Conservation (phyloP, 2,329 filamentous ascomycete genomes). For the Setomelanomma holmii region DNA sequence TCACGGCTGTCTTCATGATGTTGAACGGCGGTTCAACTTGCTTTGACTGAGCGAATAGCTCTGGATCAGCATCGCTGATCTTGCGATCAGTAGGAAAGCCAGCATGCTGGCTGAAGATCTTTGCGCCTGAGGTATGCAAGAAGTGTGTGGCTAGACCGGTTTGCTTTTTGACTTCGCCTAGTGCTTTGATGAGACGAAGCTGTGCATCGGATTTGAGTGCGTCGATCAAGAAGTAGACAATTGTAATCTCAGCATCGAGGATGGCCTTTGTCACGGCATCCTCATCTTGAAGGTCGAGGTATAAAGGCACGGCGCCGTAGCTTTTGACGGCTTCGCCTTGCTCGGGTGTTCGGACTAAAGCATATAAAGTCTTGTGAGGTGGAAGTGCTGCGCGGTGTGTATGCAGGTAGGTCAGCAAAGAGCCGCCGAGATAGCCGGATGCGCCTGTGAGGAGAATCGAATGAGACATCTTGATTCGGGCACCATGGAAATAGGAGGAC, state of each 20-base stretch:
- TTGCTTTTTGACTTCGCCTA: conserved; percentile 53
- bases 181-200: conserved; percentile 52
- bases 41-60: conserved; percentile 56
- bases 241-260: conserved; percentile 53
- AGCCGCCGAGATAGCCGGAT: conserved; percentile 63
- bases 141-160: conserved; percentile 57
- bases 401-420: conserved; percentile 53
- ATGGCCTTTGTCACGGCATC: conserved; percentile 47
- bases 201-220: conserved; percentile 44
- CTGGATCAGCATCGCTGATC: conserved; percentile 54
- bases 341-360: conserved; percentile 55
- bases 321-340: conserved; percentile 56
- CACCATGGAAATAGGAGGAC: no score
- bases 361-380: conserved; percentile 54
- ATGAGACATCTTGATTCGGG: conserved; percentile 32
- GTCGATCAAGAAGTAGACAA: conserved; percentile 60
- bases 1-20: conserved; percentile 42
- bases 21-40: conserved; percentile 7
- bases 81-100: conserved; percentile 52
- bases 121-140: conserved; percentile 61
- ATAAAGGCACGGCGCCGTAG: conserved; percentile 54
- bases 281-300: conserved; percentile 50
- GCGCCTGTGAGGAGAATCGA: conserved; percentile 60
- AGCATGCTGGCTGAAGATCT: conserved; percentile 59
- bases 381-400: conserved; percentile 45